Evolutionary conservation across 129 eudicot genomes (phyloP).

Genomic region (Smallanthus sonchifolius): DNA sequence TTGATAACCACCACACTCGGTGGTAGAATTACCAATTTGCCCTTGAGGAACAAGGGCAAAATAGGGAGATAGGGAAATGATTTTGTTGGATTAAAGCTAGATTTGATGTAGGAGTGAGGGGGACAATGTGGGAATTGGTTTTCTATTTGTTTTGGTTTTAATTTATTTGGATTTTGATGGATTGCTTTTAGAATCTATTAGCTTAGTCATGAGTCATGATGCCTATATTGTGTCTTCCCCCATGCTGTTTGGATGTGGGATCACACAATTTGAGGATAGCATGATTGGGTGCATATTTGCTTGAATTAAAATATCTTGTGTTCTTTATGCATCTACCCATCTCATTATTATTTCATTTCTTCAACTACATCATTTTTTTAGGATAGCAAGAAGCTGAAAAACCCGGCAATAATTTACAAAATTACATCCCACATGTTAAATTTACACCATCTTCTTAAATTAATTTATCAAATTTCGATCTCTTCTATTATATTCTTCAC

Average conservation of each 20-base stretch:
- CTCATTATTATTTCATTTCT: conserved; percentile 6
- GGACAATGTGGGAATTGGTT: conserved; percentile 30
- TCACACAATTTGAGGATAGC: conserved; percentile 41
- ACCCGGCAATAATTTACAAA: too few species aligned
- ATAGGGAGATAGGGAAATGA: conserved; percentile 23
- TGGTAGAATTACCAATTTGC: conserved; percentile 15
- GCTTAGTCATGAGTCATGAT: conserved; percentile 34
- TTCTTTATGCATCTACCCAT: conserved; percentile 19
- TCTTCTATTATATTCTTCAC: too few species aligned
- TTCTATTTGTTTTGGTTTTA: conserved; percentile 11
- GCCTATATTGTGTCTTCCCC: conserved; percentile 39
- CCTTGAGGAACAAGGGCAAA: not conserved
- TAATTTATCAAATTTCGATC: too few species aligned
- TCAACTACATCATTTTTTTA: not conserved
- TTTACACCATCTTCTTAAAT: too few species aligned
- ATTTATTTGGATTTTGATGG: conserved; percentile 32
- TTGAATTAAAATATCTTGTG: conserved; percentile 21
- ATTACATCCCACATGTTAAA: too few species aligned
- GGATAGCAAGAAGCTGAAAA: too few species aligned
- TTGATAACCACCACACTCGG: conserved; percentile 38
- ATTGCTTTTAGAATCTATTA: conserved; percentile 35
- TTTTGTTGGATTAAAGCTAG: conserved; percentile 38
- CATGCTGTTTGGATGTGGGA: conserved; percentile 42
- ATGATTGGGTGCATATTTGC: conserved; percentile 31
- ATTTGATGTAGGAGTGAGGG: conserved; percentile 42